Conservation (phyloP, 1,284 basidiomycete genomes). For the Cryptococcus sp. region DNA sequence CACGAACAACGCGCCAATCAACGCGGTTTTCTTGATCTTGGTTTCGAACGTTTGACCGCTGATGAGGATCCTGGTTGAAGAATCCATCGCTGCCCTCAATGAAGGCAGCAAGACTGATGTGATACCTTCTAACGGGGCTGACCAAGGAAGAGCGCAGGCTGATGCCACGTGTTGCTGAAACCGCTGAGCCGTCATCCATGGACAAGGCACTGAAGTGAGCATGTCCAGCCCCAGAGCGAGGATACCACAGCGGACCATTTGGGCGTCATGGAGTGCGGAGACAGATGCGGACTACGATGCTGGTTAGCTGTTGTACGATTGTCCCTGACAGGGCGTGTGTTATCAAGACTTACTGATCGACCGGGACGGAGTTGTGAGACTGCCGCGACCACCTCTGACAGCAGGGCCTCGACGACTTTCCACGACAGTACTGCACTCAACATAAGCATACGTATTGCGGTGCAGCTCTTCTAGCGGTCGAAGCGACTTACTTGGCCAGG, state of each 20-base stretch:
- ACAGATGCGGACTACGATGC: conserved; percentile 24
- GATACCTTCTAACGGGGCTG: conserved; percentile 21
- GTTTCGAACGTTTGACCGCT: conserved; percentile 13
- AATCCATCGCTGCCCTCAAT: conserved; percentile 37
- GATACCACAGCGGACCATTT: conserved; percentile 30
- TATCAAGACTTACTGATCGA: conserved; percentile 14
- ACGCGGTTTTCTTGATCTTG: conserved; percentile 26
- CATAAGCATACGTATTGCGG: not conserved
- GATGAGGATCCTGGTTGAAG: conserved; percentile 24
- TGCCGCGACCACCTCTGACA: conserved; percentile 32
- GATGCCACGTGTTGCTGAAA: conserved; percentile 47
- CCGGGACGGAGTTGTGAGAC: conserved; percentile 28
- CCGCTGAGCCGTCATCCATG: conserved; percentile 33
- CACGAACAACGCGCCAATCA: conserved; percentile 43
- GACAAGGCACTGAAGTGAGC: conserved; percentile 33
- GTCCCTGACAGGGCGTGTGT: not conserved
- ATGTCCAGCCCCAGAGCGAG: conserved; percentile 40
- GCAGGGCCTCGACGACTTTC: conserved; percentile 35
- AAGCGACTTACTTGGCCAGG: conserved; percentile 37
- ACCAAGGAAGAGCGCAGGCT: conserved; percentile 32
- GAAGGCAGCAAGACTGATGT: conserved; percentile 36
- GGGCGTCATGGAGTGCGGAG: conserved; percentile 33
- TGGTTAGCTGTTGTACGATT: not conserved
- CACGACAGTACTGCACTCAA: conserved; percentile 36
- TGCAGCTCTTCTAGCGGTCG: not conserved